Base-by-base conservation (phyloP, 108 stramenopile genomes). In the Chaetoceros tenuissimus region DNA sequence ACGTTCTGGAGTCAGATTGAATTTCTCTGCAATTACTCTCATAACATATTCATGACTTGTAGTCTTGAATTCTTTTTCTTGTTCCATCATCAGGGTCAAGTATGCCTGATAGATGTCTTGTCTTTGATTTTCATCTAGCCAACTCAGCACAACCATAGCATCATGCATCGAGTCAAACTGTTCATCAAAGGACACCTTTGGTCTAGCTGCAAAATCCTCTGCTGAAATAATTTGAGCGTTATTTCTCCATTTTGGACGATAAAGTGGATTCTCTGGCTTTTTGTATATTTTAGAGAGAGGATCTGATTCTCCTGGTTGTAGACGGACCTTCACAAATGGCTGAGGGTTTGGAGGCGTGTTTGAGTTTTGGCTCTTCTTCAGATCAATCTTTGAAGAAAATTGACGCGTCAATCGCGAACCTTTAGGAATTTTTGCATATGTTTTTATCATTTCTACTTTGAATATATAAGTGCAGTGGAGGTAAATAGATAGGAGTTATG, bases 41-140 rank as follows among this genome's bases (percentile, higher is more conserved):
- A 72, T 60, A 21, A 84, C 75, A 58, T 92, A 92, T 63, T 92
- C 89, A 48, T 92, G 89, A 18, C 79, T 81, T n/a, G 89, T 90
- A 16, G 61, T 55, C 51, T 72, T 67, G 63, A 59, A 10, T 40
- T 57, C 29, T 54, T 55, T 20, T 46, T 72, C 48, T 45, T 57
- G 54, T 48, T 51, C 40, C 28, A 70, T 64, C 82, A 85, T 82
- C 68, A 87, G 66, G 19, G 83, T 69, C 10, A 77, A 54, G 50
- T 92, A 92, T 20, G 63, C 20, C 3, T 77, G 40, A 55, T 87
- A 92, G 49, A 92, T 81, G 23, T 64, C 60, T 20, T 67, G 49
- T 29, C 59, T 67, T 20, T 79, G 65, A n/a, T 78, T 59, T 23
- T 73, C 53, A 26, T 71, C 66, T 71, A 92, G 47, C 89, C 89